Base-by-base conservation (phyloP, 1,284 basidiomycete genomes). In the Wallemia mellicola region DNA sequence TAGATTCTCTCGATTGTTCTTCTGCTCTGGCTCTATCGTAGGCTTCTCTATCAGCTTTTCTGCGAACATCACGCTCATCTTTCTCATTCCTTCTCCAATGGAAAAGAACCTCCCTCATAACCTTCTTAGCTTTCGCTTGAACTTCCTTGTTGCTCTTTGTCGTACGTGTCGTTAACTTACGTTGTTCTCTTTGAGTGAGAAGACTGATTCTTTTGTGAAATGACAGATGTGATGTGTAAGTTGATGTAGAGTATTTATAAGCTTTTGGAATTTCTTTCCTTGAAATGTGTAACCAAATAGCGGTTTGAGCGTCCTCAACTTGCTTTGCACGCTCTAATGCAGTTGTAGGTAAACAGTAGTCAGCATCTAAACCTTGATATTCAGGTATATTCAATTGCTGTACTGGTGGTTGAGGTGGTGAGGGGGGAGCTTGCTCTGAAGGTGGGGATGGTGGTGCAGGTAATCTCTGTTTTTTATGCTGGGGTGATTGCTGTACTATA, bases 51-150 rank as follows among this genome's bases (percentile, higher is more conserved):
- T 95, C 89, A 64, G 94, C 91, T 61, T 86, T 84, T 69, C 85
- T 88, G 63, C 89, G 80, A 27, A 87, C 79, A 62, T 96, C 88
- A 60, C 89, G 76, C 71, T 96, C 91, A 69, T 86, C 83, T 68
- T 91, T 89, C 70, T 98, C 92, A 67, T 96, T 96, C 72, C 89
- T 91, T 72, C 85, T 87, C 88, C 89, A 96, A 73, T 89, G 94
- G 27, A 89, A 80, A 64, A 94, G 80, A 81, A 96, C 89, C 74
- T 92, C 56, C 19, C 25, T 0, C 84, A 89, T 88, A 54, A 89
- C 74, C 33, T 84, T 78, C 67, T 86, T 88, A 14, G 81, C 82
- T 68, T 87, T 89, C 25, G 81, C 79, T 68, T 89, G 86, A 2
- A 82, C 76, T 62, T 95, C 88, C 71, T 96, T 96, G 64, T 77